These are phyloP conservation scores for Talaromyces sp. DNA, from an alignment of 2,329 filamentous ascomycete genomes.

Conservation along the genomic window DNA sequence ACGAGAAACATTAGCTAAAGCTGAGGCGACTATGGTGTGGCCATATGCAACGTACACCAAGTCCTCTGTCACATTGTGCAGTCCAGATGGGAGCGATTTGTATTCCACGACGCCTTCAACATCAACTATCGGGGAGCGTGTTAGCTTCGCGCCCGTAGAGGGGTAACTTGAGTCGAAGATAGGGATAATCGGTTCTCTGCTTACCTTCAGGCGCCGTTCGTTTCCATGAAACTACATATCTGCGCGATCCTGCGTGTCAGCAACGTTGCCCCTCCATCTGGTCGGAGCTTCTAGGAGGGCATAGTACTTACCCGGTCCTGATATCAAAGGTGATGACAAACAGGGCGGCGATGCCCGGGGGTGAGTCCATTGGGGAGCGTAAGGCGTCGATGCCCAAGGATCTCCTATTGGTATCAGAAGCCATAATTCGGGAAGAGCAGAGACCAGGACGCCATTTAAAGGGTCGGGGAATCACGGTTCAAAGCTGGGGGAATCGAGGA, in stretches of 20 bases:
- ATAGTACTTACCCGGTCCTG: slow-evolving; percentile 71
- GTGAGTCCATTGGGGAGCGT: slow-evolving; percentile 38
- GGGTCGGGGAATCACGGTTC: slow-evolving; percentile 26
- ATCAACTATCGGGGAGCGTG: slow-evolving; percentile 44
- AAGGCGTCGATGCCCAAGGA: slow-evolving; percentile 39
- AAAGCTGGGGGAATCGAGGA: slow-evolving; percentile 12
- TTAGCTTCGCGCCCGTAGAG: slow-evolving; percentile 19
- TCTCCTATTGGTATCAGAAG: slow-evolving; percentile 32
- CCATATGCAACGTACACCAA: slow-evolving; percentile 57
- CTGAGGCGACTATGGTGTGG: not conserved
- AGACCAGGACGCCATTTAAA: slow-evolving; percentile 17
- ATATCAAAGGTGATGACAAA: slow-evolving; percentile 92
- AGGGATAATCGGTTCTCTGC: slow-evolving; percentile 16
- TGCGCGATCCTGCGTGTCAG: slow-evolving; percentile 36
- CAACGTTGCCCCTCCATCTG: slow-evolving; percentile 7
- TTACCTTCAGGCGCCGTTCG: slow-evolving; percentile 68
- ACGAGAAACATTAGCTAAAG: slow-evolving; percentile 11
- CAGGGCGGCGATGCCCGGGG: slow-evolving; percentile 68
- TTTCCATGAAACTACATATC: slow-evolving; percentile 87
- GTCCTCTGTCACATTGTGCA: slow-evolving; percentile 86
- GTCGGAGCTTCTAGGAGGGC: slow-evolving; percentile 4
- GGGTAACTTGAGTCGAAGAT: slow-evolving; percentile 2
- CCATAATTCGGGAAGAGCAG: slow-evolving; percentile 28
- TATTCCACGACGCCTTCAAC: slow-evolving; percentile 91
- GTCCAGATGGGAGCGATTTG: slow-evolving; percentile 90